These are phyloP conservation scores for Macrotyloma uniflorum DNA, from an alignment of 306 rosid species.

Conservation along the genomic window DNA sequence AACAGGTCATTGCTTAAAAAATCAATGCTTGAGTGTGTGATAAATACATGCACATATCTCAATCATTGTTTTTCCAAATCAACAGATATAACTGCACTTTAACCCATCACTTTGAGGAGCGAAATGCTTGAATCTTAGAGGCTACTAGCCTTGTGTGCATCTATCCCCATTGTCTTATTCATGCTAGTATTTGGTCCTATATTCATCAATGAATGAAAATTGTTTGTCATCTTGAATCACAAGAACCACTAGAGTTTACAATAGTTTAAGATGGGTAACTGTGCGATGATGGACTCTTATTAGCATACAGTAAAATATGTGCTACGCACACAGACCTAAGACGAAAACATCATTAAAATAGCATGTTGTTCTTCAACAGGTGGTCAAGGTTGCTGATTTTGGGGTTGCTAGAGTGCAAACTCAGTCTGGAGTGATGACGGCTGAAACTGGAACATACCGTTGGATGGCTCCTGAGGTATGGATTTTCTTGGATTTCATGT, in stretches of 20 bases:
- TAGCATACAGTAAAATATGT: conserved; percentile 30
- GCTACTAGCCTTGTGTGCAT: conserved; percentile 1
- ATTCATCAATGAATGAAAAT: conserved; percentile 32
- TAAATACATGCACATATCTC: not conserved
- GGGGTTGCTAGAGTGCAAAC: conserved; percentile 98
- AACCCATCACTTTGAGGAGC: not conserved
- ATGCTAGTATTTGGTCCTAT: conserved; percentile 10
- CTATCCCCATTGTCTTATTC: not conserved
- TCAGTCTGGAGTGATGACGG: conserved; percentile 99
- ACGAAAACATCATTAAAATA: conserved; percentile 26
- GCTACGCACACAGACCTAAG: not conserved
- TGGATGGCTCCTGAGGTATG: conserved; percentile 99
- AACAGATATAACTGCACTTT: not conserved
- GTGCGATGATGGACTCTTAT: conserved; percentile 20
- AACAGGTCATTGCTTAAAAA: not conserved
- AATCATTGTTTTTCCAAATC: not conserved
- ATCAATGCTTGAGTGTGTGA: not conserved
- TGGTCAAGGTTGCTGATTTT: conserved; percentile 98
- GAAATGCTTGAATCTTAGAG: not conserved
- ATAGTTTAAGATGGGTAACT: conserved; percentile 27
- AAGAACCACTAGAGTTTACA: not conserved
- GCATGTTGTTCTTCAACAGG: conserved; percentile 54
- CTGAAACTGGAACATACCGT: conserved; percentile 99
- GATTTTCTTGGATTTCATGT: conserved; percentile 8
- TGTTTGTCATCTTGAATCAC: conserved; percentile 25